phyloP scores from a whole-genome alignment of 371 early-diverging fungal species.

The Umbelopsis sp. region DNA sequence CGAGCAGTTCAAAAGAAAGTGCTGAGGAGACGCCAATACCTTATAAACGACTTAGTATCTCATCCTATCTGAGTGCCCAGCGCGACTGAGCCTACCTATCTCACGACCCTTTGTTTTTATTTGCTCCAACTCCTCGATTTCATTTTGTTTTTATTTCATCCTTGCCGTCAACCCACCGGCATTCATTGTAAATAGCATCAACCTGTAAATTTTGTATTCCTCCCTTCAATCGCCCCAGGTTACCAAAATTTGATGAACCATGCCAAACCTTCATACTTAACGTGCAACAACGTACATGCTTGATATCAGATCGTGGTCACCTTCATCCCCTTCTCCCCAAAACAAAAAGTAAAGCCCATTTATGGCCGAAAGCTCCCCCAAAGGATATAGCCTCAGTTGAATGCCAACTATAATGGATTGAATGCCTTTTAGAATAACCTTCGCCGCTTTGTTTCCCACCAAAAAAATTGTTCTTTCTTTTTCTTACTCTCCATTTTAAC shows the following conservation, averaged over 20 bases:
- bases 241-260: background rate
- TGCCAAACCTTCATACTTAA: background rate
- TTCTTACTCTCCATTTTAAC: too few species aligned
- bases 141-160: too few species aligned
- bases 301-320: background rate
- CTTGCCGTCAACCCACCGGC: background rate
- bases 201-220: slow-evolving; percentile 8
- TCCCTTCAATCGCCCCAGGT: background rate
- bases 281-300: background rate
- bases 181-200: slow-evolving; percentile 5
- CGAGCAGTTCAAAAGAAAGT: background rate
- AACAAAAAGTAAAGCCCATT: too few species aligned
- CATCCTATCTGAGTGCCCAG: background rate
- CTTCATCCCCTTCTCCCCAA: too few species aligned
- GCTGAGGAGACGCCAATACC: background rate
- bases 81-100: background rate
- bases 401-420: too few species aligned
- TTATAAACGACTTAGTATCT: slow-evolving; percentile 5
- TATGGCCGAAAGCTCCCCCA: too few species aligned
- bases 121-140: too few species aligned
- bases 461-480: too few species aligned
- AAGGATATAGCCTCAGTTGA: too few species aligned
- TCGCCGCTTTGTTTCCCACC: too few species aligned
- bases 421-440: too few species aligned
- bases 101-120: too few species aligned